These are phyloP conservation scores for Zasmidium angulare DNA, from an alignment of 2,329 filamentous ascomycete genomes.

Conservation along the genomic window DNA sequence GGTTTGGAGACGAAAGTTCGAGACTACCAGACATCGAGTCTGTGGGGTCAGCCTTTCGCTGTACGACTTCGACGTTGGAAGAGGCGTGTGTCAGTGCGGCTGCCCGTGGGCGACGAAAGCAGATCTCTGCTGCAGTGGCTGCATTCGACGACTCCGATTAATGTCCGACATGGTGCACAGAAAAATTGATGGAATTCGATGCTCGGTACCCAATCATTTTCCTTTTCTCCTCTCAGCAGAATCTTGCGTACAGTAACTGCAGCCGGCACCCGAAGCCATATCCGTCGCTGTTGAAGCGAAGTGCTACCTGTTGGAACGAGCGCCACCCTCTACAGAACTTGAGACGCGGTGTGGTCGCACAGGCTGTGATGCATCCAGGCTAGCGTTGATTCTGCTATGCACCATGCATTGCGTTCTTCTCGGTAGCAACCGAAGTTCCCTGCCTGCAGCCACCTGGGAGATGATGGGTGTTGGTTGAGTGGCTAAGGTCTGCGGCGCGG, in stretches of 20 bases:
- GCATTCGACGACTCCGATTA: slow-evolving; percentile 18
- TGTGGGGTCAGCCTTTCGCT: slow-evolving; percentile 19
- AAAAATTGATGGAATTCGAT: slow-evolving; percentile 13
- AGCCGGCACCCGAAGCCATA: slow-evolving; percentile 26
- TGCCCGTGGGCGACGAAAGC: slow-evolving; percentile 20
- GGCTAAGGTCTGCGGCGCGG: background rate
- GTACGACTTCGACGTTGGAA: slow-evolving; percentile 23
- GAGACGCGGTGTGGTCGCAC: slow-evolving; percentile 32
- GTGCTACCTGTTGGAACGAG: slow-evolving; percentile 25
- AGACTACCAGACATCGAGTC: slow-evolving; percentile 18
- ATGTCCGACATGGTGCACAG: slow-evolving; percentile 20
- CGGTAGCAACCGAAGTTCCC: slow-evolving; percentile 28
- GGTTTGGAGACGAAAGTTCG: slow-evolving; percentile 23
- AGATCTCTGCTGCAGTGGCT: slow-evolving; percentile 17
- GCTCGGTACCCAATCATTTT: slow-evolving; percentile 23
- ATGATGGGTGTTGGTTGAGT: slow-evolving; percentile 3
- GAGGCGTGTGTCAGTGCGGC: slow-evolving; percentile 32
- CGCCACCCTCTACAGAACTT: slow-evolving; percentile 10
- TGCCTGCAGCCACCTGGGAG: slow-evolving; percentile 12
- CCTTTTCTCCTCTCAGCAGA: slow-evolving; percentile 1
- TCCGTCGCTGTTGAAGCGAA: slow-evolving; percentile 22
- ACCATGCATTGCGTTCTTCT: slow-evolving; percentile 8
- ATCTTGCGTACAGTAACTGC: slow-evolving; percentile 21
- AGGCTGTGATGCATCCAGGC: slow-evolving; percentile 24
- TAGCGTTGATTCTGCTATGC: slow-evolving; percentile 26